Evolutionary conservation across 768 basidiomycete genomes (phyloP).

Genomic region (Pulveroboletus sp.): DNA sequence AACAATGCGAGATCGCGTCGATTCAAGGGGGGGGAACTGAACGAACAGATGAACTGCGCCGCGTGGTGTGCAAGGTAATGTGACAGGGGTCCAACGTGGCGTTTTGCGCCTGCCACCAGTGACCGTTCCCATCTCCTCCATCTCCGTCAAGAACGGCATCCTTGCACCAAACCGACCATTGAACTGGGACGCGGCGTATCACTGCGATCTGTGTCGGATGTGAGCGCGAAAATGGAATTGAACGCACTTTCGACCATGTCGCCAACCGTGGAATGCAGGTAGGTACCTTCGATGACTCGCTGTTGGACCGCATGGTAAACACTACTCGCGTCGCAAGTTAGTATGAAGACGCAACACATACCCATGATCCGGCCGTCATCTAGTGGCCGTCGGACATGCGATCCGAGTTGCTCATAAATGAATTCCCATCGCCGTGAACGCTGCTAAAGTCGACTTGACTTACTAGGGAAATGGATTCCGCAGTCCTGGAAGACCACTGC

Average conservation of each 20-base stretch:
- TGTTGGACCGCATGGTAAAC: neutral
- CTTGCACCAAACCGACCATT: conserved; percentile 1
- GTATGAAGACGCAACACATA: neutral
- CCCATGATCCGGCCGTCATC: conserved; percentile 23
- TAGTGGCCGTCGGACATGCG: neutral
- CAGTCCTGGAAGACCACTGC: conserved; percentile 1
- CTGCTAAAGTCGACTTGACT: conserved; percentile 6
- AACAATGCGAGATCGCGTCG: conserved; percentile 23
- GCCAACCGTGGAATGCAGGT: too few species aligned
- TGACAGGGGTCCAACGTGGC: conserved; percentile 12
- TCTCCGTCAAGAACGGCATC: conserved; percentile 9
- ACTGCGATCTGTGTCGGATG: neutral
- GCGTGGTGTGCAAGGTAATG: conserved; percentile 1
- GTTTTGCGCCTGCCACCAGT: conserved; percentile 4
- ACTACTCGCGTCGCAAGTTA: neutral
- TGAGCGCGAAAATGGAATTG: conserved; percentile 7
- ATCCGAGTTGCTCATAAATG: neutral
- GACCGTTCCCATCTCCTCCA: neutral
- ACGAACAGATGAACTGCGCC: conserved; percentile 10
- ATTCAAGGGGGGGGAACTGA: conserved; percentile 10
- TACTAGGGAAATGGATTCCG: conserved; percentile 16
- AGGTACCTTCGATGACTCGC: too few species aligned
- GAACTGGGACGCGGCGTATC: neutral
- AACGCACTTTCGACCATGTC: too few species aligned
- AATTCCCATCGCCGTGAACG: neutral